Evolutionary conservation across 2,329 filamentous ascomycete species (phyloP).

Genomic region (Emergomyces orientalis): DNA sequence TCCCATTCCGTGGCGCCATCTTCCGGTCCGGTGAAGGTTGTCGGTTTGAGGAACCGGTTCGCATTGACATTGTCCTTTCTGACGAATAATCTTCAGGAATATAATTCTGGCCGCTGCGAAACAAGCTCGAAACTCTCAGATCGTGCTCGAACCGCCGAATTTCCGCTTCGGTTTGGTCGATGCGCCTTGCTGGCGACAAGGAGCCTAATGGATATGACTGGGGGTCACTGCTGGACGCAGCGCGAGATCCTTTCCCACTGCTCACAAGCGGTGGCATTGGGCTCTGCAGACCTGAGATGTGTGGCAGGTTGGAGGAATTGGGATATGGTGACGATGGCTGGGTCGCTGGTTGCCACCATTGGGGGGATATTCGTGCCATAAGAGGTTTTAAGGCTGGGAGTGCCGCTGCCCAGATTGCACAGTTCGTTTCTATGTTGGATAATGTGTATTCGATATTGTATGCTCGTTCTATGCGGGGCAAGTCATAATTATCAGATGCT

Average conservation of each 20-base stretch:
- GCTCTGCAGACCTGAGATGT: background rate
- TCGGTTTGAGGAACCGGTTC: background rate
- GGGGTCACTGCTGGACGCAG: background rate
- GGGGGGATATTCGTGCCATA: constrained; percentile 9
- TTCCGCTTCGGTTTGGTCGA: constrained; percentile 7
- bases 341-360: constrained; percentile 5
- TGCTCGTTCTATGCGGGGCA: background rate
- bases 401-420: constrained; percentile 11
- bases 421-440: constrained; percentile 11
- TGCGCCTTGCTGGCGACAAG: background rate
- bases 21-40: background rate
- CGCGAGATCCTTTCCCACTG: background rate
- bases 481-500: background rate
- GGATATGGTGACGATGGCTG: background rate
- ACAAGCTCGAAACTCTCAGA: constrained; percentile 4
- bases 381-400: constrained; percentile 12
- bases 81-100: background rate
- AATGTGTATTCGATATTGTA: constrained; percentile 9
- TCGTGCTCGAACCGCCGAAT: constrained; percentile 12
- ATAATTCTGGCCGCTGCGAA: background rate
- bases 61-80: background rate
- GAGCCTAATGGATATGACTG: background rate
- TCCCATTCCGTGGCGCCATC: background rate
- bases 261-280: background rate
- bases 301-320: background rate